phyloP scores from a whole-genome alignment of 2,329 filamentous ascomycete species.

The Parasarocladium wereldwijsianum region DNA sequence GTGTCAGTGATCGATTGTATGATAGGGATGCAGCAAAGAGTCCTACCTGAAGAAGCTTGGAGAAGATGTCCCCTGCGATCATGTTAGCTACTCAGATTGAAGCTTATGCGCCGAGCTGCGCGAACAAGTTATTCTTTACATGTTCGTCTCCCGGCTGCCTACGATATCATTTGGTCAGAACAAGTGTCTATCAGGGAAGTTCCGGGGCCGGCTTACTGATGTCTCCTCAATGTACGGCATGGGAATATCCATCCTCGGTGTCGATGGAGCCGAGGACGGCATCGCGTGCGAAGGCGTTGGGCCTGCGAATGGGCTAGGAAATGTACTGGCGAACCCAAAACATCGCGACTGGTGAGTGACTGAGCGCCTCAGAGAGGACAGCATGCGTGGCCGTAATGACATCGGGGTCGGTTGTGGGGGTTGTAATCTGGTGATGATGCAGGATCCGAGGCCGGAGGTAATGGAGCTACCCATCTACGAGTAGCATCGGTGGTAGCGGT shows the following conservation, averaged over 20 bases:
- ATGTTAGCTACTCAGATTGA: constrained; percentile 4
- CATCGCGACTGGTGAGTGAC: constrained; percentile 20
- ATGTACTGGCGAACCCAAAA: constrained; percentile 29
- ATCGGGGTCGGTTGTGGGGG: constrained; percentile 11
- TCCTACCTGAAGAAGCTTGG: constrained; percentile 57
- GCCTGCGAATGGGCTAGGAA: too few relatives aligned
- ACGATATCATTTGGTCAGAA: constrained; percentile 13
- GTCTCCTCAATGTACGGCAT: constrained; percentile 42
- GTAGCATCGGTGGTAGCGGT: too few relatives aligned
- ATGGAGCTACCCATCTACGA: too few relatives aligned
- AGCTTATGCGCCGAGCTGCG: too few relatives aligned
- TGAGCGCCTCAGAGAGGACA: constrained; percentile 19
- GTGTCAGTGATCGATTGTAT: constrained; percentile 7
- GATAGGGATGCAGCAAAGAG: background rate
- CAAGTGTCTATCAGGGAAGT: too few relatives aligned
- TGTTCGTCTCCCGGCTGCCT: constrained; percentile 66
- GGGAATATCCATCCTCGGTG: constrained; percentile 27
- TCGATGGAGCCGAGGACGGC: constrained; percentile 11
- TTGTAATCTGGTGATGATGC: too few relatives aligned
- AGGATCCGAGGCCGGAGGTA: too few relatives aligned
- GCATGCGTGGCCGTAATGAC: constrained; percentile 15
- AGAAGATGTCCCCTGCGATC: constrained; percentile 64
- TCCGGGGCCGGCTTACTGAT: constrained; percentile 16
- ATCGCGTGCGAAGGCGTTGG: too few relatives aligned
- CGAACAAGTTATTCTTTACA: too few relatives aligned